A percentile compares a stretch with the other conserved stretches of the same genome.
These are phyloP conservation scores for Malassezia globosa DNA, from an alignment of 1,284 basidiomycete species.

Conservation along the genomic window DNA sequence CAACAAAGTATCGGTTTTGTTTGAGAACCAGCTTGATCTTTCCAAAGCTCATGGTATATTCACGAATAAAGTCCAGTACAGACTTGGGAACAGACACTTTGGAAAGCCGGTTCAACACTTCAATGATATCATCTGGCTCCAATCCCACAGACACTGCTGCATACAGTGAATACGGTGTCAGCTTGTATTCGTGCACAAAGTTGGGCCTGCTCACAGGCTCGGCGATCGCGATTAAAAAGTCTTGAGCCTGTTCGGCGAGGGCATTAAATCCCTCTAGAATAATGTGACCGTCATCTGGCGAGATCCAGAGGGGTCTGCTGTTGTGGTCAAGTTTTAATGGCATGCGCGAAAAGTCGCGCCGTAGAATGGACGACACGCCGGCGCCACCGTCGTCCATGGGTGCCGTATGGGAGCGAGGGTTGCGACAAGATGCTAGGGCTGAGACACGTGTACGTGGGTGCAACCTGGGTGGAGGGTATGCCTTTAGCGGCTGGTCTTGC, in stretches of 20 bases:
- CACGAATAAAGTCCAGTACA: slow-evolving; percentile 40
- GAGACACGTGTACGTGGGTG: too few species aligned
- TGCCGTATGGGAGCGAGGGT: neutral
- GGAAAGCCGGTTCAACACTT: slow-evolving; percentile 55
- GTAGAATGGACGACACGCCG: slow-evolving; percentile 14
- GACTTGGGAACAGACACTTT: slow-evolving; percentile 42
- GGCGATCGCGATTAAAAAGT: slow-evolving; percentile 93
- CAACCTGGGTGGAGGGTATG: too few species aligned
- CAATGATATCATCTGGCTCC: slow-evolving; percentile 95
- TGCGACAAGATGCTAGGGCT: neutral
- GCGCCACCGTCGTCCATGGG: neutral
- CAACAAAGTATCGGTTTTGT: slow-evolving; percentile 47
- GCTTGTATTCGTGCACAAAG: slow-evolving; percentile 97
- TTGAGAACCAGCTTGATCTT: slow-evolving; percentile 47
- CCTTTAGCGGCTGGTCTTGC: too few species aligned
- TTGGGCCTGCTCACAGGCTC: slow-evolving; percentile 97
- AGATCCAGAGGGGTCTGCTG: slow-evolving; percentile 44
- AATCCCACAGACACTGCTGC: slow-evolving; percentile 96
- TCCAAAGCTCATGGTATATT: slow-evolving; percentile 43
- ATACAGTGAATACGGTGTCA: slow-evolving; percentile 93
- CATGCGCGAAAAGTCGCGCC: slow-evolving; percentile 37
- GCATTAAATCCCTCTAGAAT: slow-evolving; percentile 52
- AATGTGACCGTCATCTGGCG: slow-evolving; percentile 43
- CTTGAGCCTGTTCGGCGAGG: slow-evolving; percentile 93
- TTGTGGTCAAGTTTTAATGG: slow-evolving; percentile 42